Percentiles rank a stretch among this genome's conserved stretches.
Evolutionary conservation across 2,329 filamentous ascomycete species (phyloP).

Genomic region (Teratosphaeria nubilosa): DNA sequence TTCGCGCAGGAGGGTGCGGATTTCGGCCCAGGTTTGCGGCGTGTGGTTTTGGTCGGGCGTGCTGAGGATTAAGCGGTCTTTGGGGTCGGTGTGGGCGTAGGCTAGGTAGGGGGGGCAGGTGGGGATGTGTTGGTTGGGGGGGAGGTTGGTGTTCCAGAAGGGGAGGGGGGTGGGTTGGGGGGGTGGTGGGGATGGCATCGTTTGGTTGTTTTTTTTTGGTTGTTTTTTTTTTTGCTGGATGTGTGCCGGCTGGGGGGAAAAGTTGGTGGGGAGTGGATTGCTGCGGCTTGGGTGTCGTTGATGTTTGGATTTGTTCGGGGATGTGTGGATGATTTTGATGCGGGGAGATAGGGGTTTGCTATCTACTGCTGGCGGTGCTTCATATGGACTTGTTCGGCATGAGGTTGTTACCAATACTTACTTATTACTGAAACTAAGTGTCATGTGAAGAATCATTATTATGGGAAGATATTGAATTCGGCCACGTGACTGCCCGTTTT

Average conservation of each 20-base stretch:
- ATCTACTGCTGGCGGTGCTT: too few relatives aligned
- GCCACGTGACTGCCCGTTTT: background rate
- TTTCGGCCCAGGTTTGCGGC: conserved; percentile 58
- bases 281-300: too few relatives aligned
- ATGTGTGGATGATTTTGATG: too few relatives aligned
- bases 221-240: too few relatives aligned
- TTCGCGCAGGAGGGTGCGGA: conserved; percentile 49
- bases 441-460: too few relatives aligned
- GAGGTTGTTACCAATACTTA: too few relatives aligned
- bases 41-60: conserved; percentile 59
- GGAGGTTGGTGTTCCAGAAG: conserved; percentile 79
- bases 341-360: too few relatives aligned
- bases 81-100: conserved; percentile 44
- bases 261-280: too few relatives aligned
- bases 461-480: background rate
- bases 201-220: background rate
- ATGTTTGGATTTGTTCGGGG: too few relatives aligned
- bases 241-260: too few relatives aligned
- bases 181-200: background rate
- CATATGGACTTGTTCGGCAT: too few relatives aligned
- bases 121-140: conserved; percentile 47
- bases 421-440: too few relatives aligned
- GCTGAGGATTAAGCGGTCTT: conserved; percentile 60
- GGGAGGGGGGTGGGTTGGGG: conserved; percentile 27
- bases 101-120: conserved; percentile 64